Evolutionary conservation across 768 basidiomycete genomes (phyloP), one percentile per base, ranked within the genome.

Genomic region (Asterophora lycoperdoides): DNA sequence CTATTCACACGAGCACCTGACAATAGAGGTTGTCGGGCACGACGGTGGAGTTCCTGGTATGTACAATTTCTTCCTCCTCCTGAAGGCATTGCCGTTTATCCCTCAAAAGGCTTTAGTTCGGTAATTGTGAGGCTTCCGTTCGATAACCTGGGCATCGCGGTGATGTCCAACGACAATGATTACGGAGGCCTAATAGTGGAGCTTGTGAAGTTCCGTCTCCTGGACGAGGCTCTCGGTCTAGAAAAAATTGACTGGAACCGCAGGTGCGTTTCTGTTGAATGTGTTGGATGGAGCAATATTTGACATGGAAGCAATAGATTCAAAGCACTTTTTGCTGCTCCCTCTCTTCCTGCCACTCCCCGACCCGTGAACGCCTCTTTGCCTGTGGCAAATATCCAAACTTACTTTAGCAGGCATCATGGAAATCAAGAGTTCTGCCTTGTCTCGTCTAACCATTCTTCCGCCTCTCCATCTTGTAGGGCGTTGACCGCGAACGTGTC

Each of bases 221-320:
- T 57, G 13, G 60, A 64, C 34, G 51, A 48, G 17, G 54, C 55
- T 4, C 52, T 63, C 9, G 56, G 57, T 9, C 32, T 64, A 35
- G 44, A 58, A 14, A 46, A 50, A 1, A 44, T 60, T 8, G 59
- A 63, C 46, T 59, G 55, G 58, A 45, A 54, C 32, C 6, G 11
- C 2, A 53, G 55, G 55, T 53, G 28, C 18, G 18, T 14, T 28
- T 8, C 11, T 23, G 23, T 3, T 3, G 23, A 23, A 23, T 23
- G 6, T 23, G 6, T 23, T 23, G 23, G 23, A 6, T 23, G 23
- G 6, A 23, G 23, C 3, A 23, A 23, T 3, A 23, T 23, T 23
- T 23, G 23, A 23, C 23, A 23, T 6, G 23, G 6, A 23, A 23
- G 6, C 6, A 23, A 23, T 6, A 23, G 23, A 6, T 23, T 23